Conservation (phyloP, 192 early-diverging fungal species). For the Martensiomyces pterosporus region DNA sequence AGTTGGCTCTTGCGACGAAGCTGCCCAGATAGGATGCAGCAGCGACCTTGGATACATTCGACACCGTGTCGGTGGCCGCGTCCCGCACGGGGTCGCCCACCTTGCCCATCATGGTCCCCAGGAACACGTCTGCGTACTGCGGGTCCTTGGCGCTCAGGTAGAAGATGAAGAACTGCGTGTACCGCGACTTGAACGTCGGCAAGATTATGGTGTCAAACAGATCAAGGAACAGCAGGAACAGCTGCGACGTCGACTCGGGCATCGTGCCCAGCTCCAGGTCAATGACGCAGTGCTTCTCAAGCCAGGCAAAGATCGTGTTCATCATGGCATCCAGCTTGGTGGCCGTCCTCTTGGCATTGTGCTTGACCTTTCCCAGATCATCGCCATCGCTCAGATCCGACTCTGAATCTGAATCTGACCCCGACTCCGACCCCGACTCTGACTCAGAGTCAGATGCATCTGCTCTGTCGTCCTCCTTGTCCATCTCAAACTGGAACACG, state of each 20-base stretch:
- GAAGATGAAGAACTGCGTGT: constrained; percentile 90
- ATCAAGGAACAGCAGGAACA: constrained; percentile 66
- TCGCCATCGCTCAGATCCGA: constrained; percentile 2
- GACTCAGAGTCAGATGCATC: constrained; percentile 37
- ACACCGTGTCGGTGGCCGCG: constrained; percentile 50
- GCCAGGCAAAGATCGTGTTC: constrained; percentile 59
- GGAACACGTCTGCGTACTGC: constrained; percentile 71
- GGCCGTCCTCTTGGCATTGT: constrained; percentile 53
- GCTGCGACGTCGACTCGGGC: constrained; percentile 41
- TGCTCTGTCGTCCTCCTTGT: constrained; percentile 9
- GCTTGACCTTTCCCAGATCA: constrained; percentile 22
- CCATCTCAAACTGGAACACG: constrained; percentile 58
- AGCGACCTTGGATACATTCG: constrained; percentile 67
- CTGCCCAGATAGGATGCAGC: constrained; percentile 82
- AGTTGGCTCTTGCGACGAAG: constrained; percentile 84
- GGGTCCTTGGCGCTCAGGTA: constrained; percentile 66
- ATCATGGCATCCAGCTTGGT: constrained; percentile 75
- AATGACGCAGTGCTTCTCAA: constrained; percentile 33
- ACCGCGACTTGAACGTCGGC: constrained; percentile 83
- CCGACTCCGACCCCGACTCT: constrained; percentile 20
- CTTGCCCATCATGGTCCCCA: constrained; percentile 67
- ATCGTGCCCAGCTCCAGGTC: constrained; percentile 24
- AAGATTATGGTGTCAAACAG: constrained; percentile 78
- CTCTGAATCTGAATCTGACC: constrained; percentile 33
- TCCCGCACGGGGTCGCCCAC: constrained; percentile 38